A percentile compares a stretch with the other conserved stretches of the same genome.
Evolutionary conservation across 2,329 filamentous ascomycete genomes (phyloP).

Genomic region (Fusarium brachygibbosum): DNA sequence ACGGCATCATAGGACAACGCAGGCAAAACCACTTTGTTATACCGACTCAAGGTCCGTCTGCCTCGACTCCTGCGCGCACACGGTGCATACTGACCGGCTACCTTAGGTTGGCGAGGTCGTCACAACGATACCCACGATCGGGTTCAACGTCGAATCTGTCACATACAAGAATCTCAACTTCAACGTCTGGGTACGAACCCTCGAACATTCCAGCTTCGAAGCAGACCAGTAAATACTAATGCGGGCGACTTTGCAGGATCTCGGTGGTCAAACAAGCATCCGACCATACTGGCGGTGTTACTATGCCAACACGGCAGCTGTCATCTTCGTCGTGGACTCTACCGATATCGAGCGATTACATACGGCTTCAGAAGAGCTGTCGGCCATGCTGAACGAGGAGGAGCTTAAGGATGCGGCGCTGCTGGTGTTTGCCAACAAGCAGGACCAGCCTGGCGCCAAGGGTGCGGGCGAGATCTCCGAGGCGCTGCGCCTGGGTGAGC

Average conservation of each 20-base stretch:
- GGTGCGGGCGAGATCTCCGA: conserved; percentile 97
- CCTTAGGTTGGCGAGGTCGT: conserved; percentile 95
- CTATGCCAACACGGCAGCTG: conserved; percentile 97
- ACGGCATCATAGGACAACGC: conserved; percentile 82
- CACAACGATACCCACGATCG: conserved; percentile 98
- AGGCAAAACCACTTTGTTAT: conserved; percentile 96
- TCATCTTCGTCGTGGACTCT: conserved; percentile 98
- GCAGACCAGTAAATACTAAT: conserved; percentile 17
- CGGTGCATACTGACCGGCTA: conserved; percentile 28
- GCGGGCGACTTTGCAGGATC: conserved; percentile 68
- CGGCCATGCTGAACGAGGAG: conserved; percentile 96
- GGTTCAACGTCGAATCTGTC: conserved; percentile 99
- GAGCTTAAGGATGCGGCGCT: conserved; percentile 93
- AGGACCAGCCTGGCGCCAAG: conserved; percentile 97
- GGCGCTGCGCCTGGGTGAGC: conserved; percentile 87
- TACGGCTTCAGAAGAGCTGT: conserved; percentile 91
- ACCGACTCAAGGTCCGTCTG: conserved; percentile 85
- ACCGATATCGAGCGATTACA: conserved; percentile 96
- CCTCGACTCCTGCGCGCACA: neutral
- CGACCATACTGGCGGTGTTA: conserved; percentile 99
- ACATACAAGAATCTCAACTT: conserved; percentile 99
- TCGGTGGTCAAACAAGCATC: conserved; percentile 98
- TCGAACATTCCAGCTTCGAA: neutral
- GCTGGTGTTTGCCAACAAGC: conserved; percentile 98
- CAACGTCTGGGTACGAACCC: conserved; percentile 88